Evolutionary conservation across 768 basidiomycete genomes (phyloP).

Genomic region (Piloderma croceum): DNA sequence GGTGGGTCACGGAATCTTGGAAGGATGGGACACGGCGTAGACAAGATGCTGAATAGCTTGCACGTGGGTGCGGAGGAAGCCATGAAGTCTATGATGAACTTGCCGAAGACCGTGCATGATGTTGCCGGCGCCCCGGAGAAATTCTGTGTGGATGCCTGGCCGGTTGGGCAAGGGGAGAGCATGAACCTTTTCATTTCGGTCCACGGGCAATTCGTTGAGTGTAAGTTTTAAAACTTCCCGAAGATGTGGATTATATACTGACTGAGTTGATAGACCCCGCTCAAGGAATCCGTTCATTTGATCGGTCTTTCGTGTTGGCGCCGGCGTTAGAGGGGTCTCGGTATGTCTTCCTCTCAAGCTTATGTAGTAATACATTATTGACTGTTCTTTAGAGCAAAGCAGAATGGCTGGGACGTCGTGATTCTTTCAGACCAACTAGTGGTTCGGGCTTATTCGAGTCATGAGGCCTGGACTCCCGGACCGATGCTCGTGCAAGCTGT

Average conservation of each 20-base stretch:
- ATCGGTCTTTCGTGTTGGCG: conserved; percentile 83
- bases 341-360: conserved; percentile 42
- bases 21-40: conserved; percentile 54
- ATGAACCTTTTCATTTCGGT: conserved; percentile 61
- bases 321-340: conserved; percentile 76
- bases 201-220: conserved; percentile 89
- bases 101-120: conserved; percentile 83
- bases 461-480: conserved; percentile 73
- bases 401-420: conserved; percentile 83
- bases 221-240: too few species aligned
- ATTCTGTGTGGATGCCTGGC: conserved; percentile 86
- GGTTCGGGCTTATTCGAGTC: conserved; percentile 78
- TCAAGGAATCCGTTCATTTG: conserved; percentile 85
- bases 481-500: conserved; percentile 66
- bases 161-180: conserved; percentile 52
- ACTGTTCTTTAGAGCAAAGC: conserved; percentile 52
- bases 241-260: too few species aligned
- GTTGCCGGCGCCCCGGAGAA: conserved; percentile 71
- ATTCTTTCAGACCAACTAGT: conserved; percentile 87
- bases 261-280: conserved; percentile 56
- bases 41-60: conserved; percentile 59
- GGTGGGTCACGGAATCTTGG: conserved; percentile 75
- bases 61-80: conserved; percentile 67
- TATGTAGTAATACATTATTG: conserved; percentile 6
- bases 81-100: conserved; percentile 48